Conservation (phyloP, 176 grass and related monocot genomes). For the Urochloa ruziziensis region DNA sequence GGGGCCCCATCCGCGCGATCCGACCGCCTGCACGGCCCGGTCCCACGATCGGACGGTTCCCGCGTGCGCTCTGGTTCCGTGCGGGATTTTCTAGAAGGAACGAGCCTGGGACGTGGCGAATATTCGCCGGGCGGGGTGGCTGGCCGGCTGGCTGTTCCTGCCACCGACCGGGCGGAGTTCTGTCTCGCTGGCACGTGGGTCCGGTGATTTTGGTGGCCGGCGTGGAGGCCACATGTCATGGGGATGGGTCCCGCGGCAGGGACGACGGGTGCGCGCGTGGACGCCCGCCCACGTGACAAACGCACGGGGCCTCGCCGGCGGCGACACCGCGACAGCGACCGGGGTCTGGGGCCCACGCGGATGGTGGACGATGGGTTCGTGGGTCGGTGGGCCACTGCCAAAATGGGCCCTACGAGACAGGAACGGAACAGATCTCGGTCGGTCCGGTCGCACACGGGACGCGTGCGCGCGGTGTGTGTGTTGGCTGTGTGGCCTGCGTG, state of each 20-base stretch:
- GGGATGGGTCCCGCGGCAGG: accelerated
- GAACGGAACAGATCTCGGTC: conserved; percentile 18
- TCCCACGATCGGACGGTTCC: neutral
- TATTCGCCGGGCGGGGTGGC: neutral
- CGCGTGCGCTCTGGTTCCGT: neutral
- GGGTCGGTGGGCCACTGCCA: neutral
- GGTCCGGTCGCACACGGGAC: too few relatives aligned
- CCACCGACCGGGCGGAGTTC: neutral
- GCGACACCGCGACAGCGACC: neutral
- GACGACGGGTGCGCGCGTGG: neutral
- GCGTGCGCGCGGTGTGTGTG: too few relatives aligned
- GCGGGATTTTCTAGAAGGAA: neutral
- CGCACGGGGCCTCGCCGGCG: neutral
- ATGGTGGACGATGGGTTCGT: neutral
- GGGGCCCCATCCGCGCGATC: neutral
- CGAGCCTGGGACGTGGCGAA: conserved; percentile 12
- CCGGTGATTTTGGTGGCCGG: accelerated
- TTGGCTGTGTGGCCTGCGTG: too few relatives aligned
- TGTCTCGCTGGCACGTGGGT: neutral
- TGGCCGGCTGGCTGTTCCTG: neutral
- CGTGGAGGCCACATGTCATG: neutral
- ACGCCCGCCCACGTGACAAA: neutral
- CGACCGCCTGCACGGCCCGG: neutral
- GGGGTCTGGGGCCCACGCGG: neutral
- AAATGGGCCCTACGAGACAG: neutral